phyloP scores from a whole-genome alignment of 148 eudicot species.

The Rhododendron vialii region DNA sequence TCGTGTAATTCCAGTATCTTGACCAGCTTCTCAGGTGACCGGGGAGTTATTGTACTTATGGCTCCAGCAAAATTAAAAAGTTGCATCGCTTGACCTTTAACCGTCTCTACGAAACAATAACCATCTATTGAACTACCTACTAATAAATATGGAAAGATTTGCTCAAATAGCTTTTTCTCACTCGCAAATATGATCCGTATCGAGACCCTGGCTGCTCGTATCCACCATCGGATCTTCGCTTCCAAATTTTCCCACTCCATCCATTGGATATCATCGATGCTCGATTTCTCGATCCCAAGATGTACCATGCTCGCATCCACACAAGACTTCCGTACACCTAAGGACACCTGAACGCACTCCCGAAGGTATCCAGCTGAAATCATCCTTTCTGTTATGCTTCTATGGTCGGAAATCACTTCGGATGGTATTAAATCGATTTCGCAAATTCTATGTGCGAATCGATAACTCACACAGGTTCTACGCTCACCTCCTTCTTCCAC shows the following conservation, averaged over 20 bases:
- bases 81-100: constrained; percentile 60
- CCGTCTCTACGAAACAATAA: constrained; percentile 71
- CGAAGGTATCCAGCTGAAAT: constrained; percentile 57
- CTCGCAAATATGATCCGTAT: constrained; percentile 56
- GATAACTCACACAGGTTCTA: constrained; percentile 12
- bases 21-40: constrained; percentile 85
- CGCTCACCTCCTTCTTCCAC: not conserved
- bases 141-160: constrained; percentile 46
- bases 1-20: constrained; percentile 82
- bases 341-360: constrained; percentile 73
- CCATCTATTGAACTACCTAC: constrained; percentile 25
- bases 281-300: constrained; percentile 65
- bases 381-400: constrained; percentile 73
- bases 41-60: constrained; percentile 44
- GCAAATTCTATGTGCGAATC: constrained; percentile 49
- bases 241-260: constrained; percentile 57
- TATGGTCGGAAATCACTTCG: constrained; percentile 48
- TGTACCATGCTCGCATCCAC: constrained; percentile 45
- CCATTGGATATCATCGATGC: constrained; percentile 58
- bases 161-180: constrained; percentile 60
- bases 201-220: constrained; percentile 66
- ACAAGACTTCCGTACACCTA: constrained; percentile 54
- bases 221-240: constrained; percentile 68
- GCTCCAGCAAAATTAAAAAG: constrained; percentile 70
- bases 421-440: constrained; percentile 60